Base-by-base conservation (phyloP, 495 filamentous ascomycete genomes). In the Thermochaetoides thermophila region DNA sequence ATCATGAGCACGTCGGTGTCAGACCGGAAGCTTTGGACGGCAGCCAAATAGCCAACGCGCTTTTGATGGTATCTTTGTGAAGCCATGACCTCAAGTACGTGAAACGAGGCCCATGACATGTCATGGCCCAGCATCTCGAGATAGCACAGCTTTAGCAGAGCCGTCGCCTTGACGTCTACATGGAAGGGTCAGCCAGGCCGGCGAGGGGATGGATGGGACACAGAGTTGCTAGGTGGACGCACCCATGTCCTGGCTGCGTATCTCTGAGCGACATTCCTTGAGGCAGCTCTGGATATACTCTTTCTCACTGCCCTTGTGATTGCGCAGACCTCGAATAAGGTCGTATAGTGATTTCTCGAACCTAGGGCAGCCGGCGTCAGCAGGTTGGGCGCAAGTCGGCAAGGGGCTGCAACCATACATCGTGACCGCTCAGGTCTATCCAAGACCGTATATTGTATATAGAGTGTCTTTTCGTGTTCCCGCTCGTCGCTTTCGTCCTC, bases 271-370 rank as follows among this genome's bases (percentile, higher is more conserved):
- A 56, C 89, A 97, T 84, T 97, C 89, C 61, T 79, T 81, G 48
- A 96, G 61, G 43, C 76, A 83, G 42, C 78, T 74, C 48, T 91
- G 77, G 33, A 96, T 86, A 57, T 95, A 97, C 40, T 87, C 81
- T 47, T 79, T 78, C 59, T 97, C 89, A 36, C 73, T 78, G 32
- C 86, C 91, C 54, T 87, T 93, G 59, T 96, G 86, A 45, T 78
- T 86, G 31, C 89, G 76, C 38, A 96, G 64, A 49, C 89, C 89
- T 60, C 87, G 73, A 38, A 97, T 97, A 63, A 97, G 85, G 73
- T 96, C 87, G 66, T 93, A 93, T 25, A 97, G 71, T 2, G 86
- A 94, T 61, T 97, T 97, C 53, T 97, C 89, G 61, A 97, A 97
- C 89, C 83, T 96, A 38, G 24, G 25, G 6, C 6, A 24, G 21